These are phyloP conservation scores for Umbelopsis vinacea DNA, from an alignment of 192 early-diverging fungal species.

Conservation along the genomic window DNA sequence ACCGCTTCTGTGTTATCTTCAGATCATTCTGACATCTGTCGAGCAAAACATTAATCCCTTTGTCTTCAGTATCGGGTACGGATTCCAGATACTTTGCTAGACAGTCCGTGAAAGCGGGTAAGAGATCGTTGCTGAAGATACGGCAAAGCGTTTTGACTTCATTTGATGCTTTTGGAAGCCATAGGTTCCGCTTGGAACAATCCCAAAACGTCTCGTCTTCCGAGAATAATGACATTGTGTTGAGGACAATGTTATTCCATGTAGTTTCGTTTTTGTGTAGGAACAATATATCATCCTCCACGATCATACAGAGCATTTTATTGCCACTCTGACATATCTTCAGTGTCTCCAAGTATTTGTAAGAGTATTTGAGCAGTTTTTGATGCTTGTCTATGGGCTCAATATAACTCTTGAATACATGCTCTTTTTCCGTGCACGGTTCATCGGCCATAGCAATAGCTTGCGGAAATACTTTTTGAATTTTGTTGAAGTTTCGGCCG, in stretches of 20 bases:
- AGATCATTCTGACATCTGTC: background rate
- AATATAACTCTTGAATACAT: constrained; percentile 2
- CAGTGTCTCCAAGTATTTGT: constrained; percentile 10
- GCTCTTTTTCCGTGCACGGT: background rate
- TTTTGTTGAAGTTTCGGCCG: background rate
- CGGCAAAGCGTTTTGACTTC: background rate
- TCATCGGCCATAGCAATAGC: background rate
- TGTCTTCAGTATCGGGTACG: background rate
- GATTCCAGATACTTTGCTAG: background rate
- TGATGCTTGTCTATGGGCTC: background rate
- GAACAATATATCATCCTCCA: constrained; percentile 4
- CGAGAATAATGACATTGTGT: background rate
- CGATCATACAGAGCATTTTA: constrained; percentile 15
- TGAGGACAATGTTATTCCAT: background rate
- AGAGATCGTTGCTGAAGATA: background rate
- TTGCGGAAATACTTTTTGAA: background rate
- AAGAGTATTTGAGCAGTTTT: background rate
- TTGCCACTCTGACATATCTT: constrained; percentile 7
- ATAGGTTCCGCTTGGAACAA: background rate
- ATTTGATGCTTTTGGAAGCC: background rate
- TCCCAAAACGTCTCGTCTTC: constrained; percentile 10
- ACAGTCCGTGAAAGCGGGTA: background rate
- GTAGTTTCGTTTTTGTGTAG: constrained; percentile 4
- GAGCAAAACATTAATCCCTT: background rate
- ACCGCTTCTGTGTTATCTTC: constrained; percentile 4